Evolutionary conservation across 371 early-diverging fungal genomes (phyloP), one percentile per base, ranked within the genome.

Genomic region (Circinella umbellata): DNA sequence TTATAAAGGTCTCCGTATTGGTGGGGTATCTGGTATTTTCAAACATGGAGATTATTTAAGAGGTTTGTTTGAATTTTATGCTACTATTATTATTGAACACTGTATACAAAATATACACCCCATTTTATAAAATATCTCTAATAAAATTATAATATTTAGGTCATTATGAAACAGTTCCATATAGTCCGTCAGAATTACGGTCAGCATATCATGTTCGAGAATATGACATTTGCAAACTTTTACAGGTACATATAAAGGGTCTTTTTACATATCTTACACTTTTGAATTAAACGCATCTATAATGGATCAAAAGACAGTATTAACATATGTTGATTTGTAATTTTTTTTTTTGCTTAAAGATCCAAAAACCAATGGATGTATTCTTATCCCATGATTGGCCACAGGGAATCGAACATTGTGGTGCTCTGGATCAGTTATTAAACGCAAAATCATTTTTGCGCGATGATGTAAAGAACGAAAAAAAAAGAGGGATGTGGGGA

Each of bases 371-470:
- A 0, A 54, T 97, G 49, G 98, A 98, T 71, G 85, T 98, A 11
- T 92, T 98, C 63, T 66, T 97, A 3, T 95, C 96, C 7, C 99
- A 99, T 73, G 99, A 99, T 77, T 99, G 99, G 99, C 99, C 99
- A 0, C 81, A 85, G 34, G 90, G 91, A 4, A 93, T 98, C 36
- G 93, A 94, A 61, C 76, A 84, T 27, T 90, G 91, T 78, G 99
- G 99, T 3, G 82, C 98, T 78, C 67, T 86, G 0, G 57, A 77
- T 0, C 48, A 57, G 46, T 82, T 99, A 53, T 69, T 96, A 27
- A 69, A 76, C 2, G 70, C 46, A 5, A 98, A 98, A 69, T 83
- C 83, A 10, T 92, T 81, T 69, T 93, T 98, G 67, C 71, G 49
- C 27, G 66, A 76, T 7, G 98, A 98, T 81, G 93, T 94, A 76